Percentiles rank a stretch among this genome's conserved stretches.
Evolutionary conservation across 805 yeast genomes (phyloP).

Genomic region (Priceomyces fermenticarens): DNA sequence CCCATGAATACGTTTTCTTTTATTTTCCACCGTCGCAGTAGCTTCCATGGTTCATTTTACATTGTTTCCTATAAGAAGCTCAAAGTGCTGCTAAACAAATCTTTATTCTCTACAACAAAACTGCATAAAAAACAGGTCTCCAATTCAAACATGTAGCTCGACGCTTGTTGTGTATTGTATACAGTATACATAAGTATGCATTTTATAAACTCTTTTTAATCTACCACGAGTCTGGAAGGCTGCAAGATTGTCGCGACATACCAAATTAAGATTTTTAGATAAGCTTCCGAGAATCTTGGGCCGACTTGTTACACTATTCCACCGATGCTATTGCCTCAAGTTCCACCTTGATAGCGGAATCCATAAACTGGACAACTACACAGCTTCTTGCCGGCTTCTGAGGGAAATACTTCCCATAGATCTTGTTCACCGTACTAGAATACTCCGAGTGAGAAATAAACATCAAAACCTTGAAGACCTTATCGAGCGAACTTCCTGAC

Average conservation of each 20-base stretch:
- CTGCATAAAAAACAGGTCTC: background rate
- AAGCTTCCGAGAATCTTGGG: no score
- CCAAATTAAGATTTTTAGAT: no score
- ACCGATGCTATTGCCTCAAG: conserved; percentile 46
- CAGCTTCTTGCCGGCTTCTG: conserved; percentile 54
- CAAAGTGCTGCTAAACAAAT: background rate
- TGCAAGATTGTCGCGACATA: no score
- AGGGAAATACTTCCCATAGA: conserved; percentile 46
- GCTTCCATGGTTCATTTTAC: background rate
- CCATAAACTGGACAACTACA: conserved; percentile 50
- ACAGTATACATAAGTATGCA: no score
- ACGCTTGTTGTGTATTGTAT: no score
- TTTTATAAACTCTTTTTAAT: no score
- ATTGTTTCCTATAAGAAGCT: background rate
- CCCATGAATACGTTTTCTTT: conserved; percentile 20
- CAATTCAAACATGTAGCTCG: no score
- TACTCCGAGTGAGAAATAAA: conserved; percentile 45
- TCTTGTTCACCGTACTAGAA: conserved; percentile 41
- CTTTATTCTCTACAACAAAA: background rate
- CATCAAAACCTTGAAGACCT: conserved; percentile 48
- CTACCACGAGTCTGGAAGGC: no score
- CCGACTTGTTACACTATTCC: conserved; percentile 10
- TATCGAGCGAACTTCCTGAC: conserved; percentile 45
- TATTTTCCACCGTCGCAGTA: conserved; percentile 4
- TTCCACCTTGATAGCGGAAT: conserved; percentile 49